Base-by-base conservation (phyloP, 495 filamentous ascomycete species). In the Aspergillus heteromorphus region DNA sequence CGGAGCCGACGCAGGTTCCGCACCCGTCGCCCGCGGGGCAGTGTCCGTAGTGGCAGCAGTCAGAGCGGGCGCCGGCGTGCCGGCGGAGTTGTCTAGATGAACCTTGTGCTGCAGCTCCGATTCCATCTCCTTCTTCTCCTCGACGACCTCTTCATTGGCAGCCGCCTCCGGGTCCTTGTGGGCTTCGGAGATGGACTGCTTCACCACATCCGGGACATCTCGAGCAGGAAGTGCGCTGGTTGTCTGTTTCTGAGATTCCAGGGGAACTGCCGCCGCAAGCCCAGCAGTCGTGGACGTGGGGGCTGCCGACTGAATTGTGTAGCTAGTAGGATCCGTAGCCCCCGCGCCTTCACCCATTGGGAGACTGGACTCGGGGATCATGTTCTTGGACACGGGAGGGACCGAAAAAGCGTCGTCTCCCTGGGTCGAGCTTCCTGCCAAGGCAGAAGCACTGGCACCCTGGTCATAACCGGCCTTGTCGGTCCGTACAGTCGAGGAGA, bases 291-390 rank as follows among this genome's bases (percentile, higher is more conserved):
- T 92, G 47, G 88, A 82, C 21, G 70, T 68, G 4, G 88, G 84
- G 4, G 78, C 81, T 21, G 80, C 85, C 8, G 87, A 89, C 59
- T 83, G 87, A 57, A 91, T 82, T 14, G 75, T 78, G 58, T 77
- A 78, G n/a, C n/a, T n/a, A 51, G 76, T 82, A 3, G 75, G 71
- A 45, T 84, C 70, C 14, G 67, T 42, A 9, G 45, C 41, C 19
- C 45, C 49, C n/a, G 49, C 21, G 13, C 50, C 48, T 8, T 27
- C 48, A 20, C 78, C 79, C 59, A 91, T 87, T 16, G 88, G 88
- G 49, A 95, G 78, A 68, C 88, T 89, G 19, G 90, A 93, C 71
- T 96, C 90, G 9, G 91, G 91, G 58, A 93, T 92, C 73, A 88
- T 70, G 68, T 79, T 85, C 29, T 72, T 76, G 13, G 78, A 74